Percentiles rank a stretch among this genome's conserved stretches.
Conservation (phyloP, 2,329 filamentous ascomycete species). For the Scedosporium boydii region DNA sequence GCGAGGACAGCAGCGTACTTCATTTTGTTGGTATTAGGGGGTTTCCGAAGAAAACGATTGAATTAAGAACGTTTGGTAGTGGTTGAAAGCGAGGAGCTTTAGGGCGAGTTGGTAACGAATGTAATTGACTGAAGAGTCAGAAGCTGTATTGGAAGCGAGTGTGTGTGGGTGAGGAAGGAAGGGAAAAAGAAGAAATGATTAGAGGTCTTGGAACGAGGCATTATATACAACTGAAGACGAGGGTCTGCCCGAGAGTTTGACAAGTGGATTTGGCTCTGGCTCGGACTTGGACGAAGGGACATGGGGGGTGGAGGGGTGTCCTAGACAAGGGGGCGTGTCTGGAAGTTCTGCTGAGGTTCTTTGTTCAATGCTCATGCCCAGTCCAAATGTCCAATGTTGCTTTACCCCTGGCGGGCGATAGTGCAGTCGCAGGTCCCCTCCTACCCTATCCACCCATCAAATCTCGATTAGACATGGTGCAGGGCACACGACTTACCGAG, state of each 20-base stretch:
- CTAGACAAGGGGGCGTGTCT: not conserved
- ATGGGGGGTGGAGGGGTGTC: not conserved
- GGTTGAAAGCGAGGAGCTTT: conserved; percentile 18
- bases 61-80: conserved; percentile 20
- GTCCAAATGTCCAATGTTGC: too few species aligned
- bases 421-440: too few species aligned
- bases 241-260: not conserved
- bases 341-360: too few species aligned
- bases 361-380: too few species aligned
- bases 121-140: conserved; percentile 50
- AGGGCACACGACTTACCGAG: too few species aligned
- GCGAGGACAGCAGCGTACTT: conserved; percentile 31
- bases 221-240: conserved; percentile 5
- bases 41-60: conserved; percentile 26
- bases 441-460: too few species aligned
- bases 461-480: too few species aligned
- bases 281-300: not conserved
- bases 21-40: conserved; percentile 48
- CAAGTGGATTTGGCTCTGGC: not conserved
- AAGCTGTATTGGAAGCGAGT: conserved; percentile 29
- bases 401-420: too few species aligned
- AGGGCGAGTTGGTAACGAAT: conserved; percentile 34
- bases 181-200: conserved; percentile 13
- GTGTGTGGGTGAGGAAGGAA: conserved; percentile 37
- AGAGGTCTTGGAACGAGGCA: not conserved